These are phyloP conservation scores for Eucalyptus brandiana DNA, from an alignment of 345 rosid species.

Conservation along the genomic window DNA sequence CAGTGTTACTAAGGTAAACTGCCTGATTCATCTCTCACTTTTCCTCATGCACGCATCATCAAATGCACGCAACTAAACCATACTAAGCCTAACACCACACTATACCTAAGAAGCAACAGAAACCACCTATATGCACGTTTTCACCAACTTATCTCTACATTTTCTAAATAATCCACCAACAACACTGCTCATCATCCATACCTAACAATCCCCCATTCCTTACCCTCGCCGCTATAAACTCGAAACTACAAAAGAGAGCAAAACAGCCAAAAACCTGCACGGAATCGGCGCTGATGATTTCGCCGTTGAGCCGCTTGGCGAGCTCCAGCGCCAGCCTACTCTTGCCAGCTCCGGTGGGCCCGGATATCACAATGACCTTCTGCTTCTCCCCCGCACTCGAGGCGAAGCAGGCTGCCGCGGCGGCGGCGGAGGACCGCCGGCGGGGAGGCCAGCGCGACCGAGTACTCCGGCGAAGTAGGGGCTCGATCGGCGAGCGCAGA, in stretches of 20 bases:
- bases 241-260: not conserved
- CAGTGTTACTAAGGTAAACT: not conserved
- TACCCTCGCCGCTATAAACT: not conserved
- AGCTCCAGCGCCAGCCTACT: conserved; percentile 80
- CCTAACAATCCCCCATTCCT: not conserved
- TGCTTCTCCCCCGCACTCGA: conserved; percentile 14
- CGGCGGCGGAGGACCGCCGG: conserved; percentile 7
- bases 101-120: not conserved
- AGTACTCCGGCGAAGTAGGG: not conserved
- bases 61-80: not conserved
- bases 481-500: conserved; percentile 1
- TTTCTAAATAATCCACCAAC: not conserved
- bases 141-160: not conserved
- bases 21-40: not conserved
- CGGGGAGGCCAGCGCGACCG: conserved; percentile 1
- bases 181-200: not conserved
- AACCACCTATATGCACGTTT: not conserved
- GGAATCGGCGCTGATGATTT: conserved; percentile 96
- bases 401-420: conserved; percentile 2
- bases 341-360: conserved; percentile 93
- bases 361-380: conserved; percentile 80
- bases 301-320: conserved; percentile 81
- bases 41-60: not conserved
- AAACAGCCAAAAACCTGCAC: conserved; percentile 46
- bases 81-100: not conserved